These are phyloP conservation scores for Yamadazyma tumulicola DNA, from an alignment of 805 yeast genomes.

Conservation along the genomic window DNA sequence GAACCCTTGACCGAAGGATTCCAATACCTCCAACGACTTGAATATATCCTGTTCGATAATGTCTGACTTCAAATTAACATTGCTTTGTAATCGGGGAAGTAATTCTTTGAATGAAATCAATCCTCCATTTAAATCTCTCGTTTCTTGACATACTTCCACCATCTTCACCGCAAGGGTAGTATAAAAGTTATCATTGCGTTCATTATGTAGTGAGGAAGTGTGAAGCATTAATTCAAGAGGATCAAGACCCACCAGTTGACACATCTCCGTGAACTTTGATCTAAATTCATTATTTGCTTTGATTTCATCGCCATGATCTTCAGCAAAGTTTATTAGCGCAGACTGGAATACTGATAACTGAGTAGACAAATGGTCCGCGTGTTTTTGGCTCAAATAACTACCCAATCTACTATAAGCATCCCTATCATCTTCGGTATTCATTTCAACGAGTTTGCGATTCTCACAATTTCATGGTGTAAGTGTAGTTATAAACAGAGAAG, in stretches of 20 bases:
- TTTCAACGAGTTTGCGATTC: neutral
- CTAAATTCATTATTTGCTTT: constrained; percentile 61
- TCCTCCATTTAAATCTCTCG: constrained; percentile 79
- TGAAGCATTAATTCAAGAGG: constrained; percentile 48
- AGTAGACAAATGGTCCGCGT: constrained; percentile 57
- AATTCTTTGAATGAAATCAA: constrained; percentile 55
- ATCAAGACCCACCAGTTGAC: constrained; percentile 79
- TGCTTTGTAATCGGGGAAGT: constrained; percentile 19
- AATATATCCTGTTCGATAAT: constrained; percentile 50
- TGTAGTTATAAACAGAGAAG: too few species aligned
- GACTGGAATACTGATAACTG: constrained; percentile 77
- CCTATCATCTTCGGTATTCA: constrained; percentile 11
- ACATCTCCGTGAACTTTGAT: constrained; percentile 69
- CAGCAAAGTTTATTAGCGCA: constrained; percentile 71
- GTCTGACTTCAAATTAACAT: constrained; percentile 27
- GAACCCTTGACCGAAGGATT: constrained; percentile 66
- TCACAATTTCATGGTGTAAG: neutral
- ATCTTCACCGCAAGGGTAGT: constrained; percentile 69
- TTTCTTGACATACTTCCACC: constrained; percentile 70
- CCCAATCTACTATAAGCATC: constrained; percentile 50
- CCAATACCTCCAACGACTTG: constrained; percentile 50
- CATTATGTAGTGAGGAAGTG: constrained; percentile 25
- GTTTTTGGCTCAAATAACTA: constrained; percentile 45
- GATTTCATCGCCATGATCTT: constrained; percentile 67
- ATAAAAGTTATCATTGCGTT: constrained; percentile 48